Conservation (phyloP, 768 basidiomycete species). For the Rossbeevera mucosa region DNA sequence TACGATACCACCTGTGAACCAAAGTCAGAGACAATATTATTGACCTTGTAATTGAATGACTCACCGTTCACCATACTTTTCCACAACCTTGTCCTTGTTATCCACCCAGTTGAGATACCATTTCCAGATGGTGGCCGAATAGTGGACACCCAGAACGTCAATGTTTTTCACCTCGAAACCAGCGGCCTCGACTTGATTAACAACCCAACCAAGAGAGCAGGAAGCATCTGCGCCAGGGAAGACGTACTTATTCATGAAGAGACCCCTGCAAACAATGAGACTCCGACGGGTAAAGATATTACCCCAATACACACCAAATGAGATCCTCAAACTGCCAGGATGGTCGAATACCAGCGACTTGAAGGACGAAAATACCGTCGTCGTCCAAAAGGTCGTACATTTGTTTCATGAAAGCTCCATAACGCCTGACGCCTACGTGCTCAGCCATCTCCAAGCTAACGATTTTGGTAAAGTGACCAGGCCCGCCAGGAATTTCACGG, state of each 20-base stretch:
- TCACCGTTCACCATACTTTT: slow-evolving; percentile 78
- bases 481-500: slow-evolving; percentile 77
- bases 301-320: slow-evolving; percentile 58
- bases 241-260: slow-evolving; percentile 97
- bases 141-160: slow-evolving; percentile 97
- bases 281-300: too few species aligned
- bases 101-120: slow-evolving; percentile 98
- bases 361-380: slow-evolving; percentile 90
- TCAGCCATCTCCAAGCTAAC: slow-evolving; percentile 98
- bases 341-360: slow-evolving; percentile 95
- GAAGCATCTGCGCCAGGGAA: slow-evolving; percentile 99
- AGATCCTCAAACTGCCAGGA: slow-evolving; percentile 99
- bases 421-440: slow-evolving; percentile 95
- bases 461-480: slow-evolving; percentile 85
- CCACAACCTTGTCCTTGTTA: slow-evolving; percentile 87
- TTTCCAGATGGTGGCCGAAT: slow-evolving; percentile 81
- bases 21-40: background rate
- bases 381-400: slow-evolving; percentile 93
- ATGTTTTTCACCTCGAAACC: slow-evolving; percentile 97
- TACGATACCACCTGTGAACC: slow-evolving; percentile 67
- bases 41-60: slow-evolving; percentile 1
- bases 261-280: slow-evolving; percentile 52
- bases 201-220: slow-evolving; percentile 93
- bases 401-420: slow-evolving; percentile 82
- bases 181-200: slow-evolving; percentile 79